Conservation (phyloP, 179 eudicot species). For the Sideroxylon spinosum region DNA sequence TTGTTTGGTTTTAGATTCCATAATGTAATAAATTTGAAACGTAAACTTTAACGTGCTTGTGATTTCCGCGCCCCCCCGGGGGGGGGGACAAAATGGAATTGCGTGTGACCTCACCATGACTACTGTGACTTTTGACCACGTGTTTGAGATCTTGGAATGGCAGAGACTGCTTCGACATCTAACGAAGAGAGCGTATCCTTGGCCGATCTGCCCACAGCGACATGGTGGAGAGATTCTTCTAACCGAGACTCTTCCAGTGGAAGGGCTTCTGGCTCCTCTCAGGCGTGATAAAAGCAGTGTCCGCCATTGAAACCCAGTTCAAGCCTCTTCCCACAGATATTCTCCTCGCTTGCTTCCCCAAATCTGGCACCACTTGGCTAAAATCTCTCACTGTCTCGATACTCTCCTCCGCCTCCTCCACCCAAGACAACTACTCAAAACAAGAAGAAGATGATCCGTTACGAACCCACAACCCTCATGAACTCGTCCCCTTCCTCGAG, state of each 20-base stretch:
- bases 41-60: no score
- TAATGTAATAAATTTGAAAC: no score
- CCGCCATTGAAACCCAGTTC: neutral
- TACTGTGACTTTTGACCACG: no score
- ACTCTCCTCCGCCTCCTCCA: no score
- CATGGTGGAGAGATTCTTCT: neutral
- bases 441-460: neutral
- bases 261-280: neutral
- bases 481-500: slow-evolving; percentile 12
- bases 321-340: slow-evolving; percentile 8
- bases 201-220: neutral
- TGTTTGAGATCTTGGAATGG: no score
- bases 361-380: slow-evolving; percentile 14
- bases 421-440: neutral
- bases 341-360: slow-evolving; percentile 11
- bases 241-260: neutral
- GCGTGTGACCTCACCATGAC: no score
- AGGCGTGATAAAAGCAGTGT: neutral
- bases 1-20: no score
- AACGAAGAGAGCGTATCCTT: neutral
- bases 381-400: neutral
- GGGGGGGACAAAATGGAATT: no score
- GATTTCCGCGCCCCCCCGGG: no score
- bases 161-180: no score
- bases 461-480: slow-evolving; percentile 5